A percentile compares a stretch with the other conserved stretches of the same genome.
Evolutionary conservation across 768 basidiomycete species (phyloP).

Genomic region (Hemileccinum rubropunctum): DNA sequence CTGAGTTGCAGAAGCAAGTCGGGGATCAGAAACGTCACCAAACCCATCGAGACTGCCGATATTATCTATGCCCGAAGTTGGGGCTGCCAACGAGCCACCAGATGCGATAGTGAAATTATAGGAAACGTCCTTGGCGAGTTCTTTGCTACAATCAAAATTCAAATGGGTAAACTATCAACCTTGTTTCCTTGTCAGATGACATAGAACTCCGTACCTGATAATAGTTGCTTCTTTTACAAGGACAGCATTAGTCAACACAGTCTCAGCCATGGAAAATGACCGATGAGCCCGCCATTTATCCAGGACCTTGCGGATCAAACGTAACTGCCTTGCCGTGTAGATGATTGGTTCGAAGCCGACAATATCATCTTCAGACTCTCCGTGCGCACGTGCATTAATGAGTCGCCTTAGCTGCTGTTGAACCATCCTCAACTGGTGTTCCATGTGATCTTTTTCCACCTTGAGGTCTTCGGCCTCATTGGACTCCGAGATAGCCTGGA

Average conservation of each 20-base stretch:
- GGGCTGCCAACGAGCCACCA: conserved; percentile 72
- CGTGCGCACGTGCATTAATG: conserved; percentile 70
- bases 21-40: conserved; percentile 87
- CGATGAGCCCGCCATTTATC: conserved; percentile 83
- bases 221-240: conserved; percentile 93
- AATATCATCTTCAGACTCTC: conserved; percentile 65
- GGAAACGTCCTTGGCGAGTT: conserved; percentile 80
- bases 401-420: conserved; percentile 80
- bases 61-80: conserved; percentile 79
- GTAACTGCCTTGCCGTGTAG: conserved; percentile 78
- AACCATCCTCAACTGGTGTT: conserved; percentile 79
- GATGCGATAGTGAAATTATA: conserved; percentile 95
- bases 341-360: conserved; percentile 75
- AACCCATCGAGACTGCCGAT: conserved; percentile 88
- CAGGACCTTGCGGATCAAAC: conserved; percentile 78
- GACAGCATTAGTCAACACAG: conserved; percentile 79
- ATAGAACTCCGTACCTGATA: conserved; percentile 57
- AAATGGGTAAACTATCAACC: conserved; percentile 5
- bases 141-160: conserved; percentile 53
- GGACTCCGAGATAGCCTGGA: conserved; percentile 60
- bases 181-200: neutral
- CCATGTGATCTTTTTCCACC: conserved; percentile 91
- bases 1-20: conserved; percentile 67
- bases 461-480: conserved; percentile 82
- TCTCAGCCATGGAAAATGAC: conserved; percentile 91